Evolutionary conservation across 73 alveolate genomes (phyloP), one percentile per base, ranked within the genome.

Genomic region (Strombidium stylifer): DNA sequence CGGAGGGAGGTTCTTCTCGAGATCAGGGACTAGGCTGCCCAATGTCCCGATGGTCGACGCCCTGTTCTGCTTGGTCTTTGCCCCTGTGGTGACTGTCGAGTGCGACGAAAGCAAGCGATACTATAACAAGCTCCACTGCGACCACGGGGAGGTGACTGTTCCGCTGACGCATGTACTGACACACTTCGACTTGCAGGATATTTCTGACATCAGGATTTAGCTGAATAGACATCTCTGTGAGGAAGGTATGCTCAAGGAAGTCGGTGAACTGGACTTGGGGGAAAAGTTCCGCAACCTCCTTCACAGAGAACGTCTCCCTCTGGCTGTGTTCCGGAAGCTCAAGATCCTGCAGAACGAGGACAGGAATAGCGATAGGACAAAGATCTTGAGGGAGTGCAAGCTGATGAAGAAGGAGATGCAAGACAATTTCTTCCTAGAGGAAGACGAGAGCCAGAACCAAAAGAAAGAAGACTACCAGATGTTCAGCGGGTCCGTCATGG

Each of bases 1-100:
- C n/a, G 81, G 80, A 7, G 84, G 90, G 12, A 34, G 75, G 40
- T 69, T 69, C 44, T 12, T 79, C 23, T 78, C 76, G 3, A 40
- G 90, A 28, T 58, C 56, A 25, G 12, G 61, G n/a, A 69, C 84
- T 4, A 18, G 68, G 28, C 52, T 79, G 46, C 90, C 90, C 6
- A 69, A 44, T 3, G 26, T 69, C 0, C 84, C 74, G 14, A 79
- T 79, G 90, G 73, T 79, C 7, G 79, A 49, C 20, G 68, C 64
- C 31, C 46, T 79, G 12, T 69, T 30, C 44, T 79, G 90, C 30
- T 16, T 79, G 46, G 19, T 79, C 6, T 79, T 69, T 47, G 66
- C 90, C 1, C 73, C 84, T 6, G 6, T 14, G 41, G 90, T 69
- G 0, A 55, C 69, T 36, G 60, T 76, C 39, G 23, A 31, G 12